Conservation (phyloP, 2,329 filamentous ascomycete species). For the Delphinella strobiligena region DNA sequence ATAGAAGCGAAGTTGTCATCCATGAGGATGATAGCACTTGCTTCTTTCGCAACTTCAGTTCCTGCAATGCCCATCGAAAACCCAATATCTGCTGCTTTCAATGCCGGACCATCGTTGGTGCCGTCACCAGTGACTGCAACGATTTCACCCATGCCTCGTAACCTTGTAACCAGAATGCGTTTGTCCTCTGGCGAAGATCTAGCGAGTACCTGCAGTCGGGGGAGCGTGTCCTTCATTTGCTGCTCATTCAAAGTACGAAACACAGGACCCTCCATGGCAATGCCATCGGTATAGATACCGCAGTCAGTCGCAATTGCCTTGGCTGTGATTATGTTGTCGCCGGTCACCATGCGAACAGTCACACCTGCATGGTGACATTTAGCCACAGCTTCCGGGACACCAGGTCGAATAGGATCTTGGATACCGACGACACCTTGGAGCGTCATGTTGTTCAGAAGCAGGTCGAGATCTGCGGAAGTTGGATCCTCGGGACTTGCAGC, state of each 20-base stretch:
- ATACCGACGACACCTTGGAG: slow-evolving; percentile 65
- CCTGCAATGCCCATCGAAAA: slow-evolving; percentile 80
- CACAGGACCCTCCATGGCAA: slow-evolving; percentile 67
- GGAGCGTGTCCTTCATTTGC: slow-evolving; percentile 56
- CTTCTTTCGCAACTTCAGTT: slow-evolving; percentile 75
- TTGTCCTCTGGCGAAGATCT: slow-evolving; percentile 68
- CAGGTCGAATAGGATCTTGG: slow-evolving; percentile 65
- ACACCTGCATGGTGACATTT: slow-evolving; percentile 67
- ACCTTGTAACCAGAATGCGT: slow-evolving; percentile 56
- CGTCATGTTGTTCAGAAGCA: slow-evolving; percentile 55
- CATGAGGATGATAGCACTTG: slow-evolving; percentile 69
- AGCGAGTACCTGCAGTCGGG: slow-evolving; percentile 58
- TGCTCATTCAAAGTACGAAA: slow-evolving; percentile 60
- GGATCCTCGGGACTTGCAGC: slow-evolving; percentile 12
- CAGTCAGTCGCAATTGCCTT: slow-evolving; percentile 69
- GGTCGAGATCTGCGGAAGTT: slow-evolving; percentile 45
- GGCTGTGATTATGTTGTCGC: slow-evolving; percentile 69
- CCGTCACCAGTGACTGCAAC: slow-evolving; percentile 76
- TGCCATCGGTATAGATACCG: slow-evolving; percentile 58
- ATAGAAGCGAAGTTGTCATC: slow-evolving; percentile 81
- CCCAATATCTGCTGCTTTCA: slow-evolving; percentile 71
- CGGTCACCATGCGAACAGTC: slow-evolving; percentile 74
- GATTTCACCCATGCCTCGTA: slow-evolving; percentile 63
- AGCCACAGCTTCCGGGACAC: slow-evolving; percentile 60
- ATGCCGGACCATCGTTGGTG: slow-evolving; percentile 70